Percentiles rank a stretch among this genome's conserved stretches.
These are phyloP conservation scores for Monosporascus sp. DNA, from an alignment of 2,329 filamentous ascomycete genomes.

Conservation along the genomic window DNA sequence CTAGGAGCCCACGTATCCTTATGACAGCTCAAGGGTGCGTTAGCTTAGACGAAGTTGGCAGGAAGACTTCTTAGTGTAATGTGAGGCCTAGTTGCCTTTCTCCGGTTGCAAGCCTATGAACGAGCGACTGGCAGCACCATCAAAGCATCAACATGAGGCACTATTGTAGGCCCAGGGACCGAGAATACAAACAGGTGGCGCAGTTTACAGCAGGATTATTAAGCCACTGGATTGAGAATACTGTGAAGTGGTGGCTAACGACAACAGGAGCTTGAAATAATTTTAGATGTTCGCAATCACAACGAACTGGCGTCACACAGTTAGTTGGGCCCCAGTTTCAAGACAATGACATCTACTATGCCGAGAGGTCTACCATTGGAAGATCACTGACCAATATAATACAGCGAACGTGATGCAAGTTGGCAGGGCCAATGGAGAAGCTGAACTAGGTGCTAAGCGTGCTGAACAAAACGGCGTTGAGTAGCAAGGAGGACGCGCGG, in stretches of 20 bases:
- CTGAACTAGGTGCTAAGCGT: conserved; percentile 17
- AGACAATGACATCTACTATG: conserved; percentile 6
- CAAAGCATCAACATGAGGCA: conserved; percentile 12
- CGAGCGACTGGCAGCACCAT: conserved; percentile 14
- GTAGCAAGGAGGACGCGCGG: conserved; percentile 16
- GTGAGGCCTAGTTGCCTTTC: neutral
- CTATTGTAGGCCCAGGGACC: conserved; percentile 7
- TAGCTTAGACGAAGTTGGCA: neutral
- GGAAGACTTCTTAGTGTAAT: neutral
- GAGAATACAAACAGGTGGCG: conserved; percentile 6
- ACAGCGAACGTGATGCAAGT: conserved; percentile 27
- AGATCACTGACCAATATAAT: conserved; percentile 37
- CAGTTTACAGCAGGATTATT: conserved; percentile 9
- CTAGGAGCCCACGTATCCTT: neutral
- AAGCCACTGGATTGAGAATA: conserved; percentile 1
- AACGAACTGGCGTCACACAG: conserved; percentile 18
- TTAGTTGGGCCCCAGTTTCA: conserved; percentile 15
- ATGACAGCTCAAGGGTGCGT: neutral
- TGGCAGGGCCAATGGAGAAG: conserved; percentile 22
- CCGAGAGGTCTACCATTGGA: conserved; percentile 20
- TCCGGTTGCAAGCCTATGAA: conserved; percentile 7
- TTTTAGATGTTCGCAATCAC: conserved; percentile 8
- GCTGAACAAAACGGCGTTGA: conserved; percentile 10
- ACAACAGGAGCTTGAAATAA: neutral
- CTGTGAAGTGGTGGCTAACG: neutral